Evolutionary conservation across 495 filamentous ascomycete species (phyloP), one percentile per base, ranked within the genome.

Genomic region (Aspergillus affinis): DNA sequence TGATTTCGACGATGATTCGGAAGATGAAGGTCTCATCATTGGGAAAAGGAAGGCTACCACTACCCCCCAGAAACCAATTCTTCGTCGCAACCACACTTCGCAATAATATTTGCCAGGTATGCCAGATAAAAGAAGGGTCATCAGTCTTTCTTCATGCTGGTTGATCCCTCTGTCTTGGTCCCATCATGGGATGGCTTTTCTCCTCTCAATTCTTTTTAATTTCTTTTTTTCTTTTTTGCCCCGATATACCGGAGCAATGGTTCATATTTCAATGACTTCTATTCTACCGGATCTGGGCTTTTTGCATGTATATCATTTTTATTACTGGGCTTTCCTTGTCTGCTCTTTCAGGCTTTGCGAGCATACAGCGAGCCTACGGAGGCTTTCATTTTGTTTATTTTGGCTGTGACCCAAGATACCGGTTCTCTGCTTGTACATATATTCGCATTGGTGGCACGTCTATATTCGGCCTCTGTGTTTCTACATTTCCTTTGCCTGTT

Each of bases 1-100:
- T 51, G 76, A 79, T 23, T 72, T 63, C 23, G 71, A 70, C 57
- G 61, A 70, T 19, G 78, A 80, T 15, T 82, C 81, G 0, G 81
- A 83, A 63, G 80, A 81, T 27, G 81, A 84, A 68, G 78, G 68
- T 7, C 67, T 81, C 36, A 63, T 78, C 26, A 76, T 81, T 55
- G 75, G 75, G 30, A 76, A 75, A 61, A 75, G 73, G 64, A 77
- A 75, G 48, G 52, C 69, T 1, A 51, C 62, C 1, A 57, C 66
- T 15, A 51, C 62, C 1, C 58, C 66, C 17, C 73, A 75, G 61
- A 66, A 65, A 48, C 63, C 67, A 15, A 54, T 57, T n/a, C 58
- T 69, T 18, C 57, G 44, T 32, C 12, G 59, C 36, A 48, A 62
- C 48, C 57, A 63, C 8, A 48, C 23, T 2, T 55, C 63, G 1